Evolutionary conservation across 805 yeast species (phyloP), one percentile per base, ranked within the genome.

Genomic region (Hanseniaspora jakobsenii): DNA sequence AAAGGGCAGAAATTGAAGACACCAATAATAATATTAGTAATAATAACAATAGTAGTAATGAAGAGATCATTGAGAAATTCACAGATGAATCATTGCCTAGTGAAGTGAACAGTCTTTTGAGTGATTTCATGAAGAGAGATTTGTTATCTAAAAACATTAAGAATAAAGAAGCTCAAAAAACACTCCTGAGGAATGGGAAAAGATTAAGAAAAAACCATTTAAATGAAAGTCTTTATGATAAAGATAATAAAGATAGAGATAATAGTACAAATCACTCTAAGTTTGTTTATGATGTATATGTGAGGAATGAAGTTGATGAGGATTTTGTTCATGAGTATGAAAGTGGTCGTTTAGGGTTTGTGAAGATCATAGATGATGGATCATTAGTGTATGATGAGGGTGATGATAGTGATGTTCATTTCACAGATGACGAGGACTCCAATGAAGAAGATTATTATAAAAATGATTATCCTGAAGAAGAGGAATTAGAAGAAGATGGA

Each of bases 391-490:
- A 64, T 8, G 66, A 62, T 8, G 61, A 62, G 6, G 66, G 57
- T 24, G 70, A 67, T n/a, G 71, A 68, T 4, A 58, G 60, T n/a
- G 60, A 53, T n/a, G n/a, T n/a, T 8, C 52, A 57, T 2, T 53
- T 61, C 8, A 70, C 84, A 0, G 91, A 81, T 51, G 85, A 82
- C 53, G 89, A 81, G 50, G 93, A 82, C 55, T 81, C 91, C 0
- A 82, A 82, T 56, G 95, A 95, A 17, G 98, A 89, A 63, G 85
- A 82, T 45, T 87, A 78, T 55, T 89, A 89, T 58, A 75, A 77
- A 53, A 89, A 91, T 60, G 97, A 89, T 55, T 89, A 89, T 55
- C 97, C 97, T 0, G 94, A 85, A 36, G 95, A 87, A 55, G 95
- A 85, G 50, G 89, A 82, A 29, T 56, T 56, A 5, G 66, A 59